Base-by-base conservation (phyloP, 2,329 filamentous ascomycete species). In the Mariannaea sp. region DNA sequence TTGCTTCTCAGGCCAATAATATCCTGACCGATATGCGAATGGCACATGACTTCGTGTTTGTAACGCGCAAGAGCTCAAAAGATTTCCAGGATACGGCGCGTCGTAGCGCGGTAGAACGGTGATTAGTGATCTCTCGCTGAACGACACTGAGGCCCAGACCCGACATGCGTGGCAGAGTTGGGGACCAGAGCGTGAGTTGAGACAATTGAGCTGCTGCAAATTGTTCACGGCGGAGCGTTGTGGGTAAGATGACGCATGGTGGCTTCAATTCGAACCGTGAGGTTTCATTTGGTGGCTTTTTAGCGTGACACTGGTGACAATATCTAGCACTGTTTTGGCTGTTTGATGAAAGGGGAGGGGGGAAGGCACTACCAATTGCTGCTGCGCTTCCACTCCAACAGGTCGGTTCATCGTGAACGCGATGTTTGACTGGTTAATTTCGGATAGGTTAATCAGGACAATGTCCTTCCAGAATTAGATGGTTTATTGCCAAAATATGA, bases 21-120 rank as follows among this genome's bases (percentile, higher is more conserved):
- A 7, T 22, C 8, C n/a, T n/a, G 20, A 12, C 13, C 7, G 39
- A 24, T n/a, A 39, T 45, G 53, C 38, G 50, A 45, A 19, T 16
- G 26, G 54, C 64, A 66, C 62, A 64, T 66, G 64, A 66, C 57
- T 54, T 58, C 60, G 64, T 52, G 64, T 56, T 41, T 41, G 36
- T 29, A 42, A 49, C 64, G 61, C 49, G 62, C 46, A 48, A 40
- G 43, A 55, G 49, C 41, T 38, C 32, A 27, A 16, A 35, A 36
- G 51, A 56, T 58, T 26, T n/a, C n/a, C 27, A 10, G 16, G 10
- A 30, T 41, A 47, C 42, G 17, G 49, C 61, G 54, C 45, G 51
- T 55, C 58, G 59, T 38, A 43, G 38, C 35, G 33, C 40, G 51
- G 39, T 32, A 43, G 14, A 10, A 13, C 13, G 43, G 36, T 32